Evolutionary conservation across 306 rosid species (phyloP), one percentile per base, ranked within the genome.

Genomic region (Carpinus viminea): DNA sequence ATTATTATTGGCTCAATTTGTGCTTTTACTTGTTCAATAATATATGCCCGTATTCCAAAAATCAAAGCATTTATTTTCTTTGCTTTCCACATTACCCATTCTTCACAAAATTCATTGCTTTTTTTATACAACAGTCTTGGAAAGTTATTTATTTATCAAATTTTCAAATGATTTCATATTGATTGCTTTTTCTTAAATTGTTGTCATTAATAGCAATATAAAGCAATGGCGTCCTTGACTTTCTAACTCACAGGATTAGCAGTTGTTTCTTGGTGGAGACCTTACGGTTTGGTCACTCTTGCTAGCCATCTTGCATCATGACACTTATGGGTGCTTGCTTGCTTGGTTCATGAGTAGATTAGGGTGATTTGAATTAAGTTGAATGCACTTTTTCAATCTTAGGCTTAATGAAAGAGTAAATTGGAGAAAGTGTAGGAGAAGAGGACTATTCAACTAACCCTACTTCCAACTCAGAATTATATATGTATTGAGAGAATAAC

Each of bases 361-460:
- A 28, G 43, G 13, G 43, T 62, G 69, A 34, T 62, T 62, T 62
- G 69, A 62, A 62, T 26, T 28, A 62, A 62, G 69, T 31, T 62
- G 9, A 62, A 31, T 24, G 28, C 38, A 59, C 65, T 59, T 48
- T 48, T 10, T 48, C 52, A 48, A 48, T 48, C 52, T 11, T 48
- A 48, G 52, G 12, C 15, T 11, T 48, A 48, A 48, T 10, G 12
- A 12, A 48, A 48, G 52, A 11, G 52, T 48, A 12, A 48, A 12
- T 48, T 48, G 11, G 52, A 11, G 52, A 48, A 48, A 48, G 52
- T 48, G 12, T 11, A 48, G 12, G 52, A 48, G 52, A 48, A 48
- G 52, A 10, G 15, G 52, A 48, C 11, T 48, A 48, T 48, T 48
- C 52, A 48, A 48, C 52, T 9, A 48, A 48, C 4, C 4, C 15